Evolutionary conservation across 495 filamentous ascomycete species (phyloP).

Genomic region (Neurospora africana): DNA sequence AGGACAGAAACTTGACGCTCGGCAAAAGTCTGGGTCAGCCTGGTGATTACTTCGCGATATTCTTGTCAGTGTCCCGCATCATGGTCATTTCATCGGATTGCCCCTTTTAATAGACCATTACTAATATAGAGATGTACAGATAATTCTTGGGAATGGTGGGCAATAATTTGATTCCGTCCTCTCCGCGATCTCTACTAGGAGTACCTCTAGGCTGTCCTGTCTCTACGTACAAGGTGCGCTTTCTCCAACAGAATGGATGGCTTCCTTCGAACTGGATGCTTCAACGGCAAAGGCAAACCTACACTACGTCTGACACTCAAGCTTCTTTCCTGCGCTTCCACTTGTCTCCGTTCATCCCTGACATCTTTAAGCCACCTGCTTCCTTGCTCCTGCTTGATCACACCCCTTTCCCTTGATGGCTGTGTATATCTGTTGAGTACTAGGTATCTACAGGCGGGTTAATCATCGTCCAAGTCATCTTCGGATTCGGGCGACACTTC

Average conservation of each 20-base stretch:
- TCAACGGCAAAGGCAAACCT: neutral
- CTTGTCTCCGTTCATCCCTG: no score
- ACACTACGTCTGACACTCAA: no score
- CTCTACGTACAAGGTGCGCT: neutral
- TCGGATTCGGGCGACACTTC: no score
- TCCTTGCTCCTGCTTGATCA: no score
- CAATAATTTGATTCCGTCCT: neutral
- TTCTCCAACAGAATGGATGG: neutral
- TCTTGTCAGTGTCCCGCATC: neutral
- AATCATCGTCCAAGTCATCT: no score
- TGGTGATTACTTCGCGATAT: neutral
- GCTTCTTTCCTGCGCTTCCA: no score
- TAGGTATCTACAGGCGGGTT: no score
- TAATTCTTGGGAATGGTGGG: neutral
- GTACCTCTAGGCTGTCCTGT: no score
- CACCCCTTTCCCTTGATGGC: no score
- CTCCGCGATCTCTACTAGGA: neutral
- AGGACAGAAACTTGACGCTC: neutral
- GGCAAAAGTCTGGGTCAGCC: neutral
- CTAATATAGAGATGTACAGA: neutral
- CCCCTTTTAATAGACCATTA: no score
- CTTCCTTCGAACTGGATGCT: neutral
- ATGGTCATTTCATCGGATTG: neutral
- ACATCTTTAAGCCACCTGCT: no score
- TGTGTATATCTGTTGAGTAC: no score